A percentile compares a stretch with the other conserved stretches of the same genome.
Conservation (phyloP, 2,329 filamentous ascomycete species). For the Didymella pinodella region DNA sequence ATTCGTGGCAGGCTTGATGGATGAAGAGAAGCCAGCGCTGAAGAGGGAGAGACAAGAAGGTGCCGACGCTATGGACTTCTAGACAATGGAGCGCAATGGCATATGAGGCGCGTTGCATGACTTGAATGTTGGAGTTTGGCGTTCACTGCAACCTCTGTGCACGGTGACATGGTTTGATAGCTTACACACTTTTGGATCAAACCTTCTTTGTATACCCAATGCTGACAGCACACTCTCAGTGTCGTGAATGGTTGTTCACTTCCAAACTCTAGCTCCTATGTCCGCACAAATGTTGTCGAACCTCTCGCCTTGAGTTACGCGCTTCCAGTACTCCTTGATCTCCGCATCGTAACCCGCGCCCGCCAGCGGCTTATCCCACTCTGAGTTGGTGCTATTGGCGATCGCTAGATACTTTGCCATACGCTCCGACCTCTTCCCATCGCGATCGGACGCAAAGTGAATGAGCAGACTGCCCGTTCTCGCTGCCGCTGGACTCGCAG, state of each 20-base stretch:
- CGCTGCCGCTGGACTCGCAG: not conserved
- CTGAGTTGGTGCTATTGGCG: not conserved
- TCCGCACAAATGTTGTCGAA: not conserved
- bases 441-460: not conserved
- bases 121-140: constrained; percentile 3
- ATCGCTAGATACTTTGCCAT: not conserved
- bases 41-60: constrained; percentile 65
- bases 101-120: not conserved
- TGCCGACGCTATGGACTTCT: constrained; percentile 71
- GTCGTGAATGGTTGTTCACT: not conserved
- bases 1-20: constrained; percentile 81
- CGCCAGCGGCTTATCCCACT: not conserved
- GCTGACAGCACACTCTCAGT: not conserved
- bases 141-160: not conserved
- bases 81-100: constrained; percentile 22
- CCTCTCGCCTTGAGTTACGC: not conserved
- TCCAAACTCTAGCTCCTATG: not conserved
- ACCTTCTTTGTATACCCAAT: not conserved
- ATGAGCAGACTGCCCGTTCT: not conserved
- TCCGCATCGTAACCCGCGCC: not conserved
- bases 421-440: not conserved
- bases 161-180: not conserved
- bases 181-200: not conserved
- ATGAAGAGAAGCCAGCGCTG: constrained; percentile 66
- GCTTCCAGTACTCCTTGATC: not conserved